Evolutionary conservation across 2,329 filamentous ascomycete species (phyloP).

Genomic region (Fusarium aywerte): DNA sequence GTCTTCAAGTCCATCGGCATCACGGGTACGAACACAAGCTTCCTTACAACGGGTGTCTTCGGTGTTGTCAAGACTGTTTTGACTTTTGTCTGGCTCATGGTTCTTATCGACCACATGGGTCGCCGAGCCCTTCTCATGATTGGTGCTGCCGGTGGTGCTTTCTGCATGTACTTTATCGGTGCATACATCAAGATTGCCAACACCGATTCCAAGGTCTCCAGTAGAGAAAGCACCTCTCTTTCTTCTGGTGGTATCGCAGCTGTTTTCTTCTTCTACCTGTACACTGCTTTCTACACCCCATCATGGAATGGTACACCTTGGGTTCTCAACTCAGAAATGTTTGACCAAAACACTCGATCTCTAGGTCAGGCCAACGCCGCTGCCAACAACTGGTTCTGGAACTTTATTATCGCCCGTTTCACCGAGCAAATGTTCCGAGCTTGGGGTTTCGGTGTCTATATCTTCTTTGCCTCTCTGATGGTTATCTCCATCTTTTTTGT

Average conservation of each 20-base stretch:
- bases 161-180: constrained; percentile 73
- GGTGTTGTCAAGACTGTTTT: constrained; percentile 78
- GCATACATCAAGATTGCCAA: constrained; percentile 58
- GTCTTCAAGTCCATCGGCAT: constrained; percentile 60
- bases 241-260: constrained; percentile 70
- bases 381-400: constrained; percentile 78
- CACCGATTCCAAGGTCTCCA: constrained; percentile 51
- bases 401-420: constrained; percentile 75
- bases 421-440: constrained; percentile 71
- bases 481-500: constrained; percentile 67
- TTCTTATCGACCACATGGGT: constrained; percentile 70
- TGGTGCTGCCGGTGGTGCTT: constrained; percentile 69
- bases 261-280: constrained; percentile 71
- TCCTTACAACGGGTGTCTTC: constrained; percentile 77
- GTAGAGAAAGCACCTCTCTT: constrained; percentile 47
- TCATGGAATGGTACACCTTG: constrained; percentile 80
- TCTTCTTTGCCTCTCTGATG: constrained; percentile 75
- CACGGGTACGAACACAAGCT: constrained; percentile 56
- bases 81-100: constrained; percentile 75
- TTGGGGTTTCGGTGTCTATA: constrained; percentile 73
- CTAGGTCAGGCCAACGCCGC: constrained; percentile 78
- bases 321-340: constrained; percentile 82
- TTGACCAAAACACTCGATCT: constrained; percentile 70
- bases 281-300: constrained; percentile 72
- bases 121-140: constrained; percentile 70